Evolutionary conservation across 2,329 filamentous ascomycete species (phyloP), one percentile per base, ranked within the genome.

Genomic region (Plenodomus lindquistii): DNA sequence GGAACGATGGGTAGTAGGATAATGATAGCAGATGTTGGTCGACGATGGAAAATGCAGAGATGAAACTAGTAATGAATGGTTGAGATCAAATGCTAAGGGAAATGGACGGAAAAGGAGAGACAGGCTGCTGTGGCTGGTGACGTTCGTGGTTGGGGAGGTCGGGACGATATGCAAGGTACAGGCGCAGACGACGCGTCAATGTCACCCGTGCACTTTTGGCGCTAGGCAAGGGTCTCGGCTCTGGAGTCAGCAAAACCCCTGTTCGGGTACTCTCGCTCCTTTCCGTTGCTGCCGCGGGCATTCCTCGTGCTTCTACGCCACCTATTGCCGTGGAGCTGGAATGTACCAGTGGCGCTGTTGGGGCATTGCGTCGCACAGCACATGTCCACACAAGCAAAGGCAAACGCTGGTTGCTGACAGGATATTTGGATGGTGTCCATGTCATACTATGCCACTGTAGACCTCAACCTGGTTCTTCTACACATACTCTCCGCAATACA

Each of bases 181-280:
- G 48, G 55, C n/a, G 55, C 55, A 54, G 53, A 52, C 46, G 44
- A 53, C 52, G 42, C 52, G 49, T 52, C 45, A 46, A 45, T 44
- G 27, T 15, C 27, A 31, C 27, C 27, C 27, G 27, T 31, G 27
- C 27, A 31, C n/a, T n/a, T n/a, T 31, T 8, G 9, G 27, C 6
- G 27, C 27, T 31, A 31, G 27, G 6, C 27, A 31, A 31, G 27
- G 27, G 27, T 31, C 27, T 18, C 3, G 35, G 9, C 9, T n/a
- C n/a, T n/a, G n/a, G n/a, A n/a, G n/a, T n/a, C 27, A 11, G 27
- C 11, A 4, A 4, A 13, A 31, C 4, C 27, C 27, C 27, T 31
- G 27, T 31, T 31, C 9, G 27, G 27, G 15, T 24, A 31, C 27
- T 31, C 27, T 37, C 35, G n/a, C 35, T 18, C 9, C 27, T 31